Evolutionary conservation across 768 basidiomycete genomes (phyloP).

Genomic region (Hygrocybe punicea): DNA sequence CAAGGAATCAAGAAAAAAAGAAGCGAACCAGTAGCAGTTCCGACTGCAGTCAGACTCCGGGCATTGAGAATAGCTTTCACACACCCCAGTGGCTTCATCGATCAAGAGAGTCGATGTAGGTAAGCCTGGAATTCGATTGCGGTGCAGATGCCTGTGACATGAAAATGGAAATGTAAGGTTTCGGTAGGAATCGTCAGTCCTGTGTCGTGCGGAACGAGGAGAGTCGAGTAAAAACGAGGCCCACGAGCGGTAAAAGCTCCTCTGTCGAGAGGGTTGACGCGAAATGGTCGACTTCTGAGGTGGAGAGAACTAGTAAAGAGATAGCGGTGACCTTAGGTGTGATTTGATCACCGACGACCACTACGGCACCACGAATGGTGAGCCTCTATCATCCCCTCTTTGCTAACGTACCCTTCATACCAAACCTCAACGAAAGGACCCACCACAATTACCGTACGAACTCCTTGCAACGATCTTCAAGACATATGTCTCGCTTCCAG

Average conservation of each 20-base stretch:
- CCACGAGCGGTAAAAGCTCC: too few species aligned
- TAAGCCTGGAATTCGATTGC: constrained; percentile 74
- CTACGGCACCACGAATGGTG: too few species aligned
- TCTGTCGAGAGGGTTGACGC: constrained; percentile 44
- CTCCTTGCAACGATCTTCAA: not conserved
- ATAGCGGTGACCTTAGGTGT: too few species aligned
- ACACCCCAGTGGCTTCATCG: constrained; percentile 63
- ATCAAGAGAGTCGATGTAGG: constrained; percentile 76
- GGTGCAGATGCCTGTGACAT: constrained; percentile 62
- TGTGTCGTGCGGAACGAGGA: constrained; percentile 45
- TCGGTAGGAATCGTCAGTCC: constrained; percentile 52
- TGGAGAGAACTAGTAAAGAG: constrained; percentile 62
- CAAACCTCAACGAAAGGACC: too few species aligned
- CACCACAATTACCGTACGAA: not conserved
- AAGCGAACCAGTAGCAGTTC: constrained; percentile 70
- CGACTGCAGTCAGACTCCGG: too few species aligned
- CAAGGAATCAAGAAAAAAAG: too few species aligned
- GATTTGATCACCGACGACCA: too few species aligned
- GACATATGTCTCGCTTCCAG: not conserved
- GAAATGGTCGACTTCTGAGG: constrained; percentile 53
- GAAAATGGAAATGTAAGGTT: constrained; percentile 63
- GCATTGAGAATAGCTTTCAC: constrained; percentile 81
- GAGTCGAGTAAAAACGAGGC: too few species aligned
- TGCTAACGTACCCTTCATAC: too few species aligned
- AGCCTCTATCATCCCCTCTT: too few species aligned